A percentile compares a stretch with the other conserved stretches of the same genome.
phyloP scores from a whole-genome alignment of 2,329 filamentous ascomycete species.

The Endoconidiophora polonica region DNA sequence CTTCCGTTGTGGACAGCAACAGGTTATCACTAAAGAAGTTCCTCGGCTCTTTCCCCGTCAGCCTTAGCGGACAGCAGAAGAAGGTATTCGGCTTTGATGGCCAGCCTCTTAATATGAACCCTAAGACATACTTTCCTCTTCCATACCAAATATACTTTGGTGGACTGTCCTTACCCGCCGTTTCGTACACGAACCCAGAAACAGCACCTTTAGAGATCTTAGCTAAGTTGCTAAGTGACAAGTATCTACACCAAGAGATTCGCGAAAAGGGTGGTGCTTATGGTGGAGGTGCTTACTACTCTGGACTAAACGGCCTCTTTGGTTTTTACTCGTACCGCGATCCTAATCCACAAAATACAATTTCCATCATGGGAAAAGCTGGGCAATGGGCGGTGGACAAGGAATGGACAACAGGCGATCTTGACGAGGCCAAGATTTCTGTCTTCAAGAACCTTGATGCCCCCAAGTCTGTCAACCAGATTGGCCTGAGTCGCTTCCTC shows the following conservation, averaged over 20 bases:
- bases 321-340: constrained; percentile 95
- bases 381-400: constrained; percentile 71
- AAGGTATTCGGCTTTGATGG: constrained; percentile 7
- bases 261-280: constrained; percentile 96
- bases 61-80: constrained; percentile 1
- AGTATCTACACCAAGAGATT: constrained; percentile 92
- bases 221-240: constrained; percentile 84
- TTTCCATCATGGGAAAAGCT: constrained; percentile 68
- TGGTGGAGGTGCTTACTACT: constrained; percentile 74
- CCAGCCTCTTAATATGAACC: constrained; percentile 14
- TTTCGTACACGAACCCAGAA: constrained; percentile 60
- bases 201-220: constrained; percentile 76
- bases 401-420: constrained; percentile 64
- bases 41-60: constrained; percentile 13
- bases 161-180: constrained; percentile 63
- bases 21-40: constrained; percentile 55
- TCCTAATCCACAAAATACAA: constrained; percentile 78
- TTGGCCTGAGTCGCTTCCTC: constrained; percentile 75
- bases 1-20: constrained; percentile 54
- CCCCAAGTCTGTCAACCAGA: constrained; percentile 68
- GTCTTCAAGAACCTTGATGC: constrained; percentile 89
- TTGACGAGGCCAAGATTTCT: constrained; percentile 91
- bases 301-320: constrained; percentile 67
- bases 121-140: constrained; percentile 77
- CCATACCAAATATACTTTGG: constrained; percentile 98